These are phyloP conservation scores for Metschnikowia kunwiensis DNA, from an alignment of 805 yeast species.

Conservation along the genomic window DNA sequence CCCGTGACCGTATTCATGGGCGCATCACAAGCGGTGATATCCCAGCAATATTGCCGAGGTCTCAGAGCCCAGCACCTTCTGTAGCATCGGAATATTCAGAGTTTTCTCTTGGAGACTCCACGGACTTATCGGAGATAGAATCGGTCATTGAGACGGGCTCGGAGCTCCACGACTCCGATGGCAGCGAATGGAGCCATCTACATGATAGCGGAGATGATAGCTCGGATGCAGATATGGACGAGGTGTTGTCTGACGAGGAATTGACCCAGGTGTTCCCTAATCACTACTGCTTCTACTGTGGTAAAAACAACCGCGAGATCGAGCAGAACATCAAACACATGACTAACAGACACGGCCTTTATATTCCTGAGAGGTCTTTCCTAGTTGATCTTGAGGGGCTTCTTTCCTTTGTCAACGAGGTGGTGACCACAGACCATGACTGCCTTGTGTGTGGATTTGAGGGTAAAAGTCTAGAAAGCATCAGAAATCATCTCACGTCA, in stretches of 20 bases:
- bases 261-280: slow-evolving; percentile 40
- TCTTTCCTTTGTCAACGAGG: slow-evolving; percentile 36
- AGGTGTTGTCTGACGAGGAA: slow-evolving; percentile 29
- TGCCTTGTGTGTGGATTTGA: slow-evolving; percentile 45
- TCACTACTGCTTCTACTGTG: slow-evolving; percentile 58
- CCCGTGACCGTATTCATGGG: slow-evolving; percentile 16
- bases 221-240: slow-evolving; percentile 28
- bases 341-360: slow-evolving; percentile 44
- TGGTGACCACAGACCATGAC: slow-evolving; percentile 38
- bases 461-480: slow-evolving; percentile 40
- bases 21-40: slow-evolving; percentile 16
- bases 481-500: slow-evolving; percentile 41
- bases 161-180: slow-evolving; percentile 40
- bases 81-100: slow-evolving; percentile 53
- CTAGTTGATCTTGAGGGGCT: slow-evolving; percentile 39
- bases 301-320: slow-evolving; percentile 47
- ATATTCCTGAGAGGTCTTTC: slow-evolving; percentile 42
- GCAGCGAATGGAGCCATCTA: slow-evolving; percentile 17
- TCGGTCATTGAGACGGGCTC: slow-evolving; percentile 47
- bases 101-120: slow-evolving; percentile 50
- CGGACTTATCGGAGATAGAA: slow-evolving; percentile 20
- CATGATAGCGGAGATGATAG: slow-evolving; percentile 18
- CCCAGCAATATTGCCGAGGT: slow-evolving; percentile 27
- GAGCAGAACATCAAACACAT: slow-evolving; percentile 51
- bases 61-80: slow-evolving; percentile 52